Base-by-base conservation (phyloP, 129 eudicot genomes). In the Saussurea involucrata region DNA sequence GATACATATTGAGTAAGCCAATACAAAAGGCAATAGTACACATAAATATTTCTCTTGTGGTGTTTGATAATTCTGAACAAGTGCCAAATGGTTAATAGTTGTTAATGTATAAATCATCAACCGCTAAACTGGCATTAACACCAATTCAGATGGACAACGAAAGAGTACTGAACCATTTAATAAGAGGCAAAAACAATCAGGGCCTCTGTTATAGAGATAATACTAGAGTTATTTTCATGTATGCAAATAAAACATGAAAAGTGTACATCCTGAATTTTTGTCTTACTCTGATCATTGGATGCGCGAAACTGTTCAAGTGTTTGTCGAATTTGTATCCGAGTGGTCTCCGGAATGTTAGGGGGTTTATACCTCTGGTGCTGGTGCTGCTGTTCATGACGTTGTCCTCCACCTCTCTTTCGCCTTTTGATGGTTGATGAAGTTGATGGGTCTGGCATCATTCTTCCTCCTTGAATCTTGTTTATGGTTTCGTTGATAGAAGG, bases 281-380 rank as follows among this genome's bases (percentile, higher is more conserved):
- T 31, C 53, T 58, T 42, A 88, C 96, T 89, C 8, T 80, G 27
- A n/a, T 82, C 85, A 40, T 83, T 60, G 6, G 96, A 87, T n/a
- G 68, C 58, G 36, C 83, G 72, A 74, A 92, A 92, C 73, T 86
- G 44, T 65, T 88, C 78, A 20, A 92, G 93, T 27, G 80, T 28
- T 67, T 34, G 57, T n/a, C 85, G 84, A 21, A 92, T 76, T 21
- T 71, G 71, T 71, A 92, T 92, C 36, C 91, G 92, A 53, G 76
- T 74, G 27, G 83, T 75, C 81, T 92, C 95, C 9, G 74, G 31
- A 60, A 87, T 66, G 3, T 15, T 20, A 2, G 33, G 68, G 20
- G 71, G 55, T 15, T n/a, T n/a, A n/a, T n/a, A n/a, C n/a, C n/a
- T n/a, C n/a, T n/a, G n/a, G n/a, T 75, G 74, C 25, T 76, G 73